phyloP scores from a whole-genome alignment of 192 early-diverging fungal species.

The Paraglomus brasilianum region DNA sequence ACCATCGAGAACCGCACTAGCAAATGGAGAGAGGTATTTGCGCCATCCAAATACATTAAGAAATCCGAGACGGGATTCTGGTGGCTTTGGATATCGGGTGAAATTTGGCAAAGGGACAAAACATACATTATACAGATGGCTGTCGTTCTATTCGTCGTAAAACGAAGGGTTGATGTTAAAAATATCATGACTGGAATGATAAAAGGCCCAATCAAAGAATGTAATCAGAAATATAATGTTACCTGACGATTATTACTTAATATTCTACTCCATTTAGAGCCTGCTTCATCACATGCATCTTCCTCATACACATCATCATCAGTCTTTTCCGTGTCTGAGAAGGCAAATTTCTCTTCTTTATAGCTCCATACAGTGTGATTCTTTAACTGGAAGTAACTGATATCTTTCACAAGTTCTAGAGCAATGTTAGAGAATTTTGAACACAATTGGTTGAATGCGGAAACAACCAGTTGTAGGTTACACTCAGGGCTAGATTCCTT shows the following conservation, averaged over 20 bases:
- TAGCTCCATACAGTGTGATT: neutral
- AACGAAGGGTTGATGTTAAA: too few relatives aligned
- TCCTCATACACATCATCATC: neutral
- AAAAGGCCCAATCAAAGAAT: too few relatives aligned
- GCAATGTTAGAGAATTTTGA: neutral
- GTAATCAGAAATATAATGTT: too few relatives aligned
- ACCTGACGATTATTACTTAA: too few relatives aligned
- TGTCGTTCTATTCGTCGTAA: conserved; percentile 1
- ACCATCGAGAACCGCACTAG: neutral
- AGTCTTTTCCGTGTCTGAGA: neutral
- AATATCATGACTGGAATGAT: too few relatives aligned
- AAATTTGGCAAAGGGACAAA: conserved; percentile 11
- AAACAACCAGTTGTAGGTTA: neutral
- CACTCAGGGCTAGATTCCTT: neutral
- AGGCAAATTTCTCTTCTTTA: conserved; percentile 2
- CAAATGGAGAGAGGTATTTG: conserved; percentile 6
- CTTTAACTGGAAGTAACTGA: conserved; percentile 2
- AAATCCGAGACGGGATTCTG: neutral
- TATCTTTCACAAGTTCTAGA: neutral
- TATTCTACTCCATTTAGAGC: neutral
- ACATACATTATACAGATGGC: neutral
- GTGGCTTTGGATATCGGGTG: neutral
- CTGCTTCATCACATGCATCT: neutral
- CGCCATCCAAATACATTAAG: neutral
- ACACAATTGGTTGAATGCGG: neutral